phyloP scores from a whole-genome alignment of 2,329 filamentous ascomycete species.

The Curvularia hawaiiensis region DNA sequence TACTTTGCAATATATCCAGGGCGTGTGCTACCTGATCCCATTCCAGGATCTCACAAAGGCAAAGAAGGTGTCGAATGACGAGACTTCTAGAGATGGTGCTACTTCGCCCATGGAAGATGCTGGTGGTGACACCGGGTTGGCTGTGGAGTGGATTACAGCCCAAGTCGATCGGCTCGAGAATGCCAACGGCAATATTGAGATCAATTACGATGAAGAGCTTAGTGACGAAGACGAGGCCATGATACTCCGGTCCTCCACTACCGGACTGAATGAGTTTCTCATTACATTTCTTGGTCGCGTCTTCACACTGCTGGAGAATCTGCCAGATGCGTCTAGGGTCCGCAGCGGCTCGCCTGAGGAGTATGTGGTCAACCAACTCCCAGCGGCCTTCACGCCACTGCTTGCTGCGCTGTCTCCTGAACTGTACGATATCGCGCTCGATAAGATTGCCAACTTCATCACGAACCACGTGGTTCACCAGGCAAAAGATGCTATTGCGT shows the following conservation, averaged over 20 bases:
- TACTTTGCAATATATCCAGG: constrained; percentile 92
- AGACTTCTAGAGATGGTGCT: constrained; percentile 29
- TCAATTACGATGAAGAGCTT: constrained; percentile 83
- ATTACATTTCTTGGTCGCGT: constrained; percentile 90
- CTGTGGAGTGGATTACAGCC: constrained; percentile 90
- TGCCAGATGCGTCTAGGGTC: constrained; percentile 87
- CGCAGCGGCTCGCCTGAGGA: constrained; percentile 93
- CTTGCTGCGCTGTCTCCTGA: constrained; percentile 91
- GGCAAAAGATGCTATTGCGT: constrained; percentile 96
- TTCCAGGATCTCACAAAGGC: constrained; percentile 79
- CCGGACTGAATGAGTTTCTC: constrained; percentile 91
- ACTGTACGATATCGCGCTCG: constrained; percentile 87
- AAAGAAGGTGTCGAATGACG: constrained; percentile 32
- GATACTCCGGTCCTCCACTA: constrained; percentile 91
- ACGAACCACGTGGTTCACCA: constrained; percentile 95
- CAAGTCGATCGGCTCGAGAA: constrained; percentile 94
- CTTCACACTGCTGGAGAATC: constrained; percentile 92
- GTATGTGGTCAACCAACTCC: constrained; percentile 93
- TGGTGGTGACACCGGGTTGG: constrained; percentile 60
- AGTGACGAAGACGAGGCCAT: constrained; percentile 84
- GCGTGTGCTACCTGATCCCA: constrained; percentile 94
- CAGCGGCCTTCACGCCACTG: constrained; percentile 86
- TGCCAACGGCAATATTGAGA: constrained; percentile 80
- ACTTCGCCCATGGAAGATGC: constrained; percentile 42
- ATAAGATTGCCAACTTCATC: constrained; percentile 91